Percentiles rank a stretch among this genome's conserved stretches.
These are phyloP conservation scores for carrot (Daucus carota) DNA, from an alignment of 129 eudicot genomes.

Conservation along the genomic window DH1_v3.0 NC_030382.2:43632001-43632500, in stretches of 20 bases:
- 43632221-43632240: neutral
- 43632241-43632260: conserved; percentile 31
- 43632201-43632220: neutral
- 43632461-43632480: conserved; percentile 35
- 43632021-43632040: neutral
- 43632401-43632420: neutral
- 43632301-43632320: conserved; percentile 95
- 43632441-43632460: neutral
- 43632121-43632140: conserved; percentile 74
- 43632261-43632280: conserved; percentile 40
- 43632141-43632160: conserved; percentile 37
- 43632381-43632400: neutral
- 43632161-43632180: conserved; percentile 32
- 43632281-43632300: conserved; percentile 65
- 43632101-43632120: conserved; percentile 97
- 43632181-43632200: neutral
- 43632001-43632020: neutral
- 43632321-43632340: conserved; percentile 83
- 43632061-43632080: neutral
- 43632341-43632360: conserved; percentile 44
- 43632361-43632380: neutral
- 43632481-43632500: conserved; percentile 55
- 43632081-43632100: conserved; percentile 64
- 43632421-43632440: neutral
- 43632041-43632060: neutral